Percentiles rank a stretch among this genome's conserved stretches.
phyloP scores from a whole-genome alignment of 2,329 filamentous ascomycete species.

The Ascochyta pisi region DNA sequence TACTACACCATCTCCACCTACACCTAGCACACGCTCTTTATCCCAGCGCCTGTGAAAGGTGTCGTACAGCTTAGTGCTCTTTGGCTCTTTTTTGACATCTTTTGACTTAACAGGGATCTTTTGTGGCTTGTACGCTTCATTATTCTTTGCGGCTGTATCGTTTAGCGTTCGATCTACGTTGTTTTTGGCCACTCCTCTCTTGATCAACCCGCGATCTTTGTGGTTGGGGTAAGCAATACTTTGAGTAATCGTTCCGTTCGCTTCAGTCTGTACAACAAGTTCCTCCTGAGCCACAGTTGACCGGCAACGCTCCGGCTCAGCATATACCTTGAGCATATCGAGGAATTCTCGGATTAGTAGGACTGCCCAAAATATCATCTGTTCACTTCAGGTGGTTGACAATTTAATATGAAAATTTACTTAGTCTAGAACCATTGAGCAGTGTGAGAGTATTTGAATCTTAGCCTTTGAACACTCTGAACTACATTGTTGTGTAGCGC shows the following conservation, averaged over 20 bases:
- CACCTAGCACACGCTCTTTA: slow-evolving; percentile 4
- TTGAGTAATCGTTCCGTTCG: background rate
- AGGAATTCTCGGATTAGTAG: background rate
- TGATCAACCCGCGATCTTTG: background rate
- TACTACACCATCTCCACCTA: slow-evolving; percentile 21
- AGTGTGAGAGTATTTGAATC: too few species aligned
- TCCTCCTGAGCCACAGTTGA: background rate
- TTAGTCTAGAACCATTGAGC: background rate
- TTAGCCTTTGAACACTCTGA: background rate
- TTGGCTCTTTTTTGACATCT: background rate
- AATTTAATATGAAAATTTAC: background rate
- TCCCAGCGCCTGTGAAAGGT: background rate
- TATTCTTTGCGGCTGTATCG: background rate
- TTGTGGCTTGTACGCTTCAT: background rate
- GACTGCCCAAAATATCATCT: background rate
- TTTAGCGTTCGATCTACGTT: background rate
- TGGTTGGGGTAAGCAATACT: background rate
- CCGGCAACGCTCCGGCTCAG: background rate
- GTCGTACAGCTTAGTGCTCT: background rate
- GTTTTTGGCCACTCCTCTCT: background rate
- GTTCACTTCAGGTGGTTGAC: background rate
- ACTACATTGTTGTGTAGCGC: background rate
- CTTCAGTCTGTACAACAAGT: background rate
- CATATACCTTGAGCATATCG: background rate
- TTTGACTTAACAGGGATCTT: background rate